Conservation (phyloP, 495 filamentous ascomycete genomes). For the Evansstolkia leycettana region DNA sequence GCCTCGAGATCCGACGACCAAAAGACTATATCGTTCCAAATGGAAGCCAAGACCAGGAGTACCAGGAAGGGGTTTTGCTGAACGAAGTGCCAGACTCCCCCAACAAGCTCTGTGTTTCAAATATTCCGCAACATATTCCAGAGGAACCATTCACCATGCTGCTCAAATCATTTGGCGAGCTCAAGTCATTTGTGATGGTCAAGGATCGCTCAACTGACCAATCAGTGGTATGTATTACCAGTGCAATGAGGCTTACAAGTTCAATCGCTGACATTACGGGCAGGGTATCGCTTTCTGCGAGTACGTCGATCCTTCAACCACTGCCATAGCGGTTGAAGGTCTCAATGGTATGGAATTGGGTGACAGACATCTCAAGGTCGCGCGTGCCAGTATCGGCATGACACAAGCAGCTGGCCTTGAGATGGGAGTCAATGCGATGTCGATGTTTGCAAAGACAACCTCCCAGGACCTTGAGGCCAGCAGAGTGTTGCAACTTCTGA, state of each 20-base stretch:
- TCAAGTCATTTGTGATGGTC: slow-evolving; percentile 85
- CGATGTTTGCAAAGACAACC: slow-evolving; percentile 92
- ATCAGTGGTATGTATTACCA: slow-evolving; percentile 56
- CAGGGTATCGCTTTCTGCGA: slow-evolving; percentile 97
- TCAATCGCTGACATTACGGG: slow-evolving; percentile 10
- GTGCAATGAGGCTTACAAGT: slow-evolving; percentile 5
- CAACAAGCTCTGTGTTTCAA: slow-evolving; percentile 88
- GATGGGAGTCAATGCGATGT: slow-evolving; percentile 97
- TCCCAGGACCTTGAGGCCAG: slow-evolving; percentile 61
- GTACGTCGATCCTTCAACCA: slow-evolving; percentile 66
- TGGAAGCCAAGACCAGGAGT: slow-evolving; percentile 59
- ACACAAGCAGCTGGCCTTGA: slow-evolving; percentile 83
- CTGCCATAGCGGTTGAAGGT: slow-evolving; percentile 79
- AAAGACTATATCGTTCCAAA: slow-evolving; percentile 97
- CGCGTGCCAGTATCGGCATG: slow-evolving; percentile 81
- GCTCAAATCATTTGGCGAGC: slow-evolving; percentile 75
- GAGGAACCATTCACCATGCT: slow-evolving; percentile 90
- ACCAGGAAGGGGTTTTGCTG: slow-evolving; percentile 66
- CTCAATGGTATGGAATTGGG: slow-evolving; percentile 87
- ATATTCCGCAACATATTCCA: slow-evolving; percentile 73
- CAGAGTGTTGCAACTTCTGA: slow-evolving; percentile 80
- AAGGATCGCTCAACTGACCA: slow-evolving; percentile 80
- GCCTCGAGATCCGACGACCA: slow-evolving; percentile 74
- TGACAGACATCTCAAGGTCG: slow-evolving; percentile 71
- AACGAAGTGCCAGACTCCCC: slow-evolving; percentile 78